Evolutionary conservation across 2,329 filamentous ascomycete species (phyloP).

Genomic region (Trematosphaeria pertusa): DNA sequence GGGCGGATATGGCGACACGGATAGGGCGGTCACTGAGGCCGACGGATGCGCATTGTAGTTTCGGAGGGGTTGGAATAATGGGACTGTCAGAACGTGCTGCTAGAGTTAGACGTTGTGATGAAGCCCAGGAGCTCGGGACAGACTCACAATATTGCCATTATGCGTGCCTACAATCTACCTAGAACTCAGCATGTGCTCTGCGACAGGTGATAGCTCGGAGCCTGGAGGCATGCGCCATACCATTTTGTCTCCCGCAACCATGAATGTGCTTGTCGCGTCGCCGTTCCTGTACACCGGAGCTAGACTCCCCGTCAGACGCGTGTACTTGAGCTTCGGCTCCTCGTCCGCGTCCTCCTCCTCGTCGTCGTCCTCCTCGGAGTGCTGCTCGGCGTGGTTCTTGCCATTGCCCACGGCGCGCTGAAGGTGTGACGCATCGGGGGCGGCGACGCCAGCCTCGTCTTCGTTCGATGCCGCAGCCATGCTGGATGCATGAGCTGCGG

Average conservation of each 20-base stretch:
- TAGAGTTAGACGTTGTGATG: constrained; percentile 14
- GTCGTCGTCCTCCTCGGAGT: constrained; percentile 53
- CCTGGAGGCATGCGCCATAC: constrained; percentile 56
- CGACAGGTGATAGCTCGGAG: constrained; percentile 60
- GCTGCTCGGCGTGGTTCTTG: constrained; percentile 31
- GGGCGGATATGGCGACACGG: constrained; percentile 82
- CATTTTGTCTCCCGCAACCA: constrained; percentile 97
- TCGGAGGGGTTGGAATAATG: constrained; percentile 79
- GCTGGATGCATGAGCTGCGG: constrained; percentile 48
- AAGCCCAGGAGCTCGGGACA: neutral
- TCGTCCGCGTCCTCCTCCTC: constrained; percentile 88
- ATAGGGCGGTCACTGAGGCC: constrained; percentile 87
- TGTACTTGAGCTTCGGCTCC: constrained; percentile 93
- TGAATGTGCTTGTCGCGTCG: constrained; percentile 89
- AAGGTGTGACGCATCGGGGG: constrained; percentile 46
- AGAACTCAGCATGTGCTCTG: constrained; percentile 60
- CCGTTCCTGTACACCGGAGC: constrained; percentile 88
- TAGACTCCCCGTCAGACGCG: constrained; percentile 81
- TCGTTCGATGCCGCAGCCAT: constrained; percentile 49
- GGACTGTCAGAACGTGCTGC: constrained; percentile 85
- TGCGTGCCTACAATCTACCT: constrained; percentile 87
- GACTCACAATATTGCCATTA: constrained; percentile 92
- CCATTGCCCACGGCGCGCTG: constrained; percentile 30
- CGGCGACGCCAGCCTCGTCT: constrained; percentile 50
- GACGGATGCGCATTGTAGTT: constrained; percentile 87